Evolutionary conservation across 176 grass and related monocot species (phyloP), one percentile per base, ranked within the genome.

Genomic region (Puya raimondii): DNA sequence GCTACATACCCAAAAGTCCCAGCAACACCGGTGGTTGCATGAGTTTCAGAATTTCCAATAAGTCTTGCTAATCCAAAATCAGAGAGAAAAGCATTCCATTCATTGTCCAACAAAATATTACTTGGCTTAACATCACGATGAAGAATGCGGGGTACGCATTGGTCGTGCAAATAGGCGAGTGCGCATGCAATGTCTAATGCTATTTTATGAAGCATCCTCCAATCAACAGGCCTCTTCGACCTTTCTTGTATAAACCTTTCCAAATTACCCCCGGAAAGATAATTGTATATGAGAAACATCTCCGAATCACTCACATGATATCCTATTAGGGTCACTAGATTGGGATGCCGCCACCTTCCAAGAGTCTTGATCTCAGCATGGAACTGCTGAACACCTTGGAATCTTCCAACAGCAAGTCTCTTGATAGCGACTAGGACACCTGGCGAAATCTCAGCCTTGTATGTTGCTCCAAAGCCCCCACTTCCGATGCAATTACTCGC

Each of bases 241-340:
- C 88, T 88, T 81, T 96, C 85, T 64, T 89, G 88, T 77, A 96
- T 86, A 76, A 96, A 96, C 61, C 85, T 91, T 79, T 96, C 92
- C 70, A 96, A 80, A 77, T 96, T 96, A 79, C 92, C 92, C 47
- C 88, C 92, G 1, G 92, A 81, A 13, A 96, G 78, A 82, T 91
- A 96, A 72, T 96, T 96, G 71, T 96, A 96, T 81, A 96, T 96
- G 50, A 96, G 70, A 85, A 96, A 96, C 88, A 91, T 96, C 72
- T 96, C 92, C 23, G 88, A 72, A 49, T 96, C 83, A 12, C 85
- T 74, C 42, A 96, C 69, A 75, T 96, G 88, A 66, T 70, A 96
- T 49, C 92, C 92, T 70, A 96, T 87, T 58, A 96, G 80, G 25
- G 85, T 96, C 16, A 96, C 92, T 74, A 96, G 86, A 80, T 96